Conservation (phyloP, 495 filamentous ascomycete genomes). For the Penicillium silybi region DNA sequence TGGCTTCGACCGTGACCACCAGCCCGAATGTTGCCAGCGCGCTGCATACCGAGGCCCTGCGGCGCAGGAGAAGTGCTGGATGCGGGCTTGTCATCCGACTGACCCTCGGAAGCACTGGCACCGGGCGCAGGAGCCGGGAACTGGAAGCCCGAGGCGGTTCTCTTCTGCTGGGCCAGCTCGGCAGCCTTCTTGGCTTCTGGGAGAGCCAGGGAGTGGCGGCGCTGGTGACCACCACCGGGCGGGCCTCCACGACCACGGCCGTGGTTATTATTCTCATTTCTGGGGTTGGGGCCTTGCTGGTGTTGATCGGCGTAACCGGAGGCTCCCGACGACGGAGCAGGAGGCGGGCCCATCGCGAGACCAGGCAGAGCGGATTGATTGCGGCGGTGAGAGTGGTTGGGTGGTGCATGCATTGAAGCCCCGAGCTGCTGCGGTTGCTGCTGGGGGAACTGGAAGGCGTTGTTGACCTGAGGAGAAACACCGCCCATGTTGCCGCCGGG, state of each 20-base stretch:
- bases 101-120: conserved; percentile 48
- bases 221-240: conserved; percentile 75
- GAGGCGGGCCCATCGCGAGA: conserved; percentile 84
- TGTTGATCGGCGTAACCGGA: conserved; percentile 86
- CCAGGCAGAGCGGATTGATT: conserved; percentile 97
- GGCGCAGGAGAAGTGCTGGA: conserved; percentile 30
- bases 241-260: conserved; percentile 77
- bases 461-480: conserved; percentile 72
- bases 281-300: conserved; percentile 54
- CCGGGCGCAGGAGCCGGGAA: conserved; percentile 71
- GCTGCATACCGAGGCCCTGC: conserved; percentile 43
- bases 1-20: conserved; percentile 63
- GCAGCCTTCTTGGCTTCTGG: conserved; percentile 98
- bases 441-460: conserved; percentile 86
- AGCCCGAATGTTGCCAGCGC: conserved; percentile 48
- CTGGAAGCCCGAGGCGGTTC: conserved; percentile 89
- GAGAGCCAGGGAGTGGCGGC: conserved; percentile 90
- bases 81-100: conserved; percentile 41
- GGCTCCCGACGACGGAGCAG: conserved; percentile 92
- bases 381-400: conserved; percentile 82
- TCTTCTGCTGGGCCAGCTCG: conserved; percentile 93
- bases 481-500: conserved; percentile 61
- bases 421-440: conserved; percentile 71
- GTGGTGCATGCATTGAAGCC: conserved; percentile 72
- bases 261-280: conserved; percentile 64